These are phyloP conservation scores for Penicillium concentricum DNA, from an alignment of 2,329 filamentous ascomycete genomes.

Conservation along the genomic window DNA sequence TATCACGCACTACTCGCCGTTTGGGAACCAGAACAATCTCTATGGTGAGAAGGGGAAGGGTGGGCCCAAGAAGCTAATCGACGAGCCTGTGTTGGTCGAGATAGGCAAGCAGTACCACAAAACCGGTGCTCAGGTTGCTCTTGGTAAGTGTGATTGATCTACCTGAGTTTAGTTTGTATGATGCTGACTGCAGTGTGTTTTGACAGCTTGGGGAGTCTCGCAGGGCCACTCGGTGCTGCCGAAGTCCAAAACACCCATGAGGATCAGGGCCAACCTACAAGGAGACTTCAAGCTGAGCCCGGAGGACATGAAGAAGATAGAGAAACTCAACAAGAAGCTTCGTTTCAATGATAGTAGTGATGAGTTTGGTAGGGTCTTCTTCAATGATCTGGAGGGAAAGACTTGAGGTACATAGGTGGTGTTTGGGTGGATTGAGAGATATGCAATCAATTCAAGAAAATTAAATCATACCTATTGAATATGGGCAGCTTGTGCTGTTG, in stretches of 20 bases:
- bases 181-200: not conserved
- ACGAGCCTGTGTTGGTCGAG: conserved; percentile 50
- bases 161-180: not conserved
- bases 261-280: conserved; percentile 46
- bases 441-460: not conserved
- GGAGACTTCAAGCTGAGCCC: conserved; percentile 58
- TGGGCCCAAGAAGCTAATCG: conserved; percentile 51
- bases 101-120: conserved; percentile 56
- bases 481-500: not conserved
- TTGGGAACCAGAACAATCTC: conserved; percentile 55
- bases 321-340: conserved; percentile 58
- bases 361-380: conserved; percentile 60
- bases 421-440: not conserved
- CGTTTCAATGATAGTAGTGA: conserved; percentile 61
- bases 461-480: too few species aligned
- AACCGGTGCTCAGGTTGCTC: conserved; percentile 51
- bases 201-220: conserved; percentile 53
- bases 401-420: conserved; percentile 5
- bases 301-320: conserved; percentile 59
- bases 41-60: conserved; percentile 47
- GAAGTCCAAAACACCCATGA: conserved; percentile 49
- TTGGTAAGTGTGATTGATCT: conserved; percentile 37
- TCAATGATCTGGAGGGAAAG: conserved; percentile 59
- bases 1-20: conserved; percentile 55
- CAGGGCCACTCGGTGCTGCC: conserved; percentile 54